phyloP scores from a whole-genome alignment of 352 stramenopile genomes.

The Phytophthora agathidicida region DNA sequence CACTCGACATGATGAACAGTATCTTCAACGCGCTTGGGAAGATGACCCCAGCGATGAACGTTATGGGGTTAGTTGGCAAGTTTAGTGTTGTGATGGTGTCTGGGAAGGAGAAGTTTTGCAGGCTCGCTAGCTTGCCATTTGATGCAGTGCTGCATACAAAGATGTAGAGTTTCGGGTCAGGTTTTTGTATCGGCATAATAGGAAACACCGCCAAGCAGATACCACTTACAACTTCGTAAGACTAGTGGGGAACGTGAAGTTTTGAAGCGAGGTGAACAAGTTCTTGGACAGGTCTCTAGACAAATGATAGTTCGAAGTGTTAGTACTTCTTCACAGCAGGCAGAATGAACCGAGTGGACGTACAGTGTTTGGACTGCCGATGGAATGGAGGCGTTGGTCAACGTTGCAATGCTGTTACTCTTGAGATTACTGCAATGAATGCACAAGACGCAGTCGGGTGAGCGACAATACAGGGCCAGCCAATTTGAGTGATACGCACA shows the following conservation, averaged over 20 bases:
- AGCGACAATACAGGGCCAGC: not conserved
- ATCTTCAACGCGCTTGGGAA: conserved; percentile 36
- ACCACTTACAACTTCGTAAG: conserved; percentile 40
- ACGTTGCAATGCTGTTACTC: conserved; percentile 36
- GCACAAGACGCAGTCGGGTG: not conserved
- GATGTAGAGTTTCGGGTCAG: not conserved
- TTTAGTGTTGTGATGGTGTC: conserved; percentile 38
- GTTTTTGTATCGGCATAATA: too few species aligned
- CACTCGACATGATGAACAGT: conserved; percentile 29
- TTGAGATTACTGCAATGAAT: conserved; percentile 30
- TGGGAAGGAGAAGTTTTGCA: conserved; percentile 45
- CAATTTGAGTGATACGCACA: too few species aligned
- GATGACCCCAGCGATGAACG: conserved; percentile 34
- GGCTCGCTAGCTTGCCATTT: conserved; percentile 28
- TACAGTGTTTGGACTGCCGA: conserved; percentile 37
- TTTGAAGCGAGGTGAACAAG: conserved; percentile 32
- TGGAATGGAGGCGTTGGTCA: conserved; percentile 36
- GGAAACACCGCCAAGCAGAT: not conserved
- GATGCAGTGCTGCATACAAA: conserved; percentile 20
- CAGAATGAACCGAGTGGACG: conserved; percentile 1
- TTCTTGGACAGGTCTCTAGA: conserved; percentile 47
- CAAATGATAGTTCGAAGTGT: not conserved
- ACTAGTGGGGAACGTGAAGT: conserved; percentile 25
- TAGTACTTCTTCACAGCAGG: not conserved
- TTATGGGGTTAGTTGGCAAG: conserved; percentile 44